Evolutionary conservation across 164 flowering plant species (phyloP).

Genomic region (Nymphaea colorata): DNA sequence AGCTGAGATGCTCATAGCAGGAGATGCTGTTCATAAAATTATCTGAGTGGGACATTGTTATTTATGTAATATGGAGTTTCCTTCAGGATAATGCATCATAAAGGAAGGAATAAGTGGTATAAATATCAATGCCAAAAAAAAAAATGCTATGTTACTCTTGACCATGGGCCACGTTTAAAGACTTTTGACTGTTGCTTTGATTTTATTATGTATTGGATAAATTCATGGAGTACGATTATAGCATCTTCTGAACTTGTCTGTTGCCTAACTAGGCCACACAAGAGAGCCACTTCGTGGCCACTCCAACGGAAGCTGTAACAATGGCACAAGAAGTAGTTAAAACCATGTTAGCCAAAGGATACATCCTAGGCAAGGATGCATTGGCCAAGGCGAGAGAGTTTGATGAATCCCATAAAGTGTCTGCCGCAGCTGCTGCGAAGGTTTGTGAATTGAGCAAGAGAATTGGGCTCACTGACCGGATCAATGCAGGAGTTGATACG

Average conservation of each 20-base stretch:
- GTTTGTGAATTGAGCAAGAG: conserved; percentile 47
- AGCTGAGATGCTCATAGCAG: too few relatives aligned
- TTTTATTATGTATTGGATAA: too few relatives aligned
- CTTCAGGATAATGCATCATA: too few relatives aligned
- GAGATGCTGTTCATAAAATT: too few relatives aligned
- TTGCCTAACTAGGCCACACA: conserved; percentile 21
- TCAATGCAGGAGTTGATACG: conserved; percentile 55
- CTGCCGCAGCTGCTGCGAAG: conserved; percentile 62
- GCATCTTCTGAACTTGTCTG: not conserved
- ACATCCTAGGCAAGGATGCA: conserved; percentile 67
- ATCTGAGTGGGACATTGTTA: too few relatives aligned
- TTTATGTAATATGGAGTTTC: too few relatives aligned
- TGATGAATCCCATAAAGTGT: conserved; percentile 58
- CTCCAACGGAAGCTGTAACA: conserved; percentile 68
- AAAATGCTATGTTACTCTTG: too few relatives aligned
- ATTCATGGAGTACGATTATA: too few relatives aligned
- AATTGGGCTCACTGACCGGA: conserved; percentile 54
- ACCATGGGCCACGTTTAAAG: too few relatives aligned
- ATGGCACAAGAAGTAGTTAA: conserved; percentile 75
- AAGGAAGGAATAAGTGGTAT: too few relatives aligned
- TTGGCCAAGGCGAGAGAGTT: conserved; percentile 67
- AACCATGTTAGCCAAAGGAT: conserved; percentile 76
- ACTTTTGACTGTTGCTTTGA: too few relatives aligned
- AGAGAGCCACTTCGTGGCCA: conserved; percentile 19
- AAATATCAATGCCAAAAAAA: too few relatives aligned